Base-by-base conservation (phyloP, 2,329 filamentous ascomycete genomes). In the Penicillium sclerotiorum region DNA sequence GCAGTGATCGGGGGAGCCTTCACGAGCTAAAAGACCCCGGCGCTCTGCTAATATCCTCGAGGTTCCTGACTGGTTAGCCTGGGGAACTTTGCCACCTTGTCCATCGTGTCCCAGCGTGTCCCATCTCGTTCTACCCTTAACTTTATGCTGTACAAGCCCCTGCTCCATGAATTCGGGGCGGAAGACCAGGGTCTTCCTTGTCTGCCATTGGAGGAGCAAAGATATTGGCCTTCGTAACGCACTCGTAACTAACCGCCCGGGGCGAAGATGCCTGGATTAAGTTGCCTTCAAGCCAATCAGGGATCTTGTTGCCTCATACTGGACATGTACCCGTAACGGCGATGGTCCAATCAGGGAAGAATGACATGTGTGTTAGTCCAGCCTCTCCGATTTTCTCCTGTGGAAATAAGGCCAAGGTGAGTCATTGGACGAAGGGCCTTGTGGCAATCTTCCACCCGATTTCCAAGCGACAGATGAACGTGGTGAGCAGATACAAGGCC, bases 311-410 rank as follows among this genome's bases (percentile, higher is more conserved):
- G 30, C 20, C 5, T 30, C 25, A 37, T n/a, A 28, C 22, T 38
- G n/a, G n/a, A n/a, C n/a, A n/a, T n/a, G n/a, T n/a, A n/a, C 33
- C 23, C 20, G n/a, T 4, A 20, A n/a, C 20, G 21, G 25, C 13
- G 12, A 46, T 46, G 35, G 11, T 21, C 43, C 35, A 46, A 46
- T 46, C 43, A 46, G 35, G 6, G n/a, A n/a, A n/a, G n/a, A n/a
- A n/a, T n/a, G n/a, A n/a, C n/a, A n/a, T n/a, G n/a, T n/a, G n/a
- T n/a, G n/a, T n/a, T n/a, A n/a, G n/a, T n/a, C n/a, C 23, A 46
- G 17, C 22, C 33, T 46, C 43, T 30, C 23, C 23, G 15, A n/a
- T 30, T 17, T 38, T 39, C 15, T 25, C 18, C 32, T 33, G 32
- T 18, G 20, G n/a, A 15, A 25, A 27, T n/a, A 45, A 8, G 18